phyloP scores from a whole-genome alignment of 2,329 filamentous ascomycete species.

The Calonectria naviculata region DNA sequence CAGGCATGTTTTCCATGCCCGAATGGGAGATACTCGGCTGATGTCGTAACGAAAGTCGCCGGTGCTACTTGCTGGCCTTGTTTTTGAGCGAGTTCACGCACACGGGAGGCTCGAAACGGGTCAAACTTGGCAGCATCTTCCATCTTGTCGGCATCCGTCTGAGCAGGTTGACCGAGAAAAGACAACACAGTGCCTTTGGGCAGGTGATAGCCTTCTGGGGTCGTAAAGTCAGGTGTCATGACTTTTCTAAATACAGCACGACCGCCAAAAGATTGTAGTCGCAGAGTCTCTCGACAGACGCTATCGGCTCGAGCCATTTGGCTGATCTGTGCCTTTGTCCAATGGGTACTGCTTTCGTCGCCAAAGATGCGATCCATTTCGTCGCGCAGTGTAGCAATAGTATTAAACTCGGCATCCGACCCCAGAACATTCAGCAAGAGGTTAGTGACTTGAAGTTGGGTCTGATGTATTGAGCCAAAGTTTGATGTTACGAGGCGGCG shows the following conservation, averaged over 20 bases:
- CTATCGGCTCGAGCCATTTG: slow-evolving; percentile 54
- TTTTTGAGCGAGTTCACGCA: slow-evolving; percentile 40
- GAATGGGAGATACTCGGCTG: slow-evolving; percentile 43
- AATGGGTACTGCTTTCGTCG: slow-evolving; percentile 36
- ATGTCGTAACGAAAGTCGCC: slow-evolving; percentile 28
- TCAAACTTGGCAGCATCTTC: slow-evolving; percentile 52
- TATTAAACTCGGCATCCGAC: slow-evolving; percentile 50
- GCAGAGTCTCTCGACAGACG: slow-evolving; percentile 54
- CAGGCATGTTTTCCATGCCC: slow-evolving; percentile 50
- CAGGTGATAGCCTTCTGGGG: slow-evolving; percentile 44
- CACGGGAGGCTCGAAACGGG: slow-evolving; percentile 53
- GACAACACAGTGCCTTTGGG: slow-evolving; percentile 47
- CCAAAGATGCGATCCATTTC: slow-evolving; percentile 48
- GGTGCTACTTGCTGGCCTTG: slow-evolving; percentile 23
- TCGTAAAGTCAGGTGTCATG: slow-evolving; percentile 41
- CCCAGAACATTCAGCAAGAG: slow-evolving; percentile 50
- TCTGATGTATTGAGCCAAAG: slow-evolving; percentile 54
- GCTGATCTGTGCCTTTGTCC: slow-evolving; percentile 52
- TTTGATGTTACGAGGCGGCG: slow-evolving; percentile 46
- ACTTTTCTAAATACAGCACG: slow-evolving; percentile 44
- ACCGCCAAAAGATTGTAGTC: slow-evolving; percentile 46
- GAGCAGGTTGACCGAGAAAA: slow-evolving; percentile 44
- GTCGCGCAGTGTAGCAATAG: slow-evolving; percentile 49
- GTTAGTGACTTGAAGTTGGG: slow-evolving; percentile 52
- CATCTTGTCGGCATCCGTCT: slow-evolving; percentile 44